Base-by-base conservation (phyloP, 805 yeast species). In the Candida pseudoglaebosa region DNA sequence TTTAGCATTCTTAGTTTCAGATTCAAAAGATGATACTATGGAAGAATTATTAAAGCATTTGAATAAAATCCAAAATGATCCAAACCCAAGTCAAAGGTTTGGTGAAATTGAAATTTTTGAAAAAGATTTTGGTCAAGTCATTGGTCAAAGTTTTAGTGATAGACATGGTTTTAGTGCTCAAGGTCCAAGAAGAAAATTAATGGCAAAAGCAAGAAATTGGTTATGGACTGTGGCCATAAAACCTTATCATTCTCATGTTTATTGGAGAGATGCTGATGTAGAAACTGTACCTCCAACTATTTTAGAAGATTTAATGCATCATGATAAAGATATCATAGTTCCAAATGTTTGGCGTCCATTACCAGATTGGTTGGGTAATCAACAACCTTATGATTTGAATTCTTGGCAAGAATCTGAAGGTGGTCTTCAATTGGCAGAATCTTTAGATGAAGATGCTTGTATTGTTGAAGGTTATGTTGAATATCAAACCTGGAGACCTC, bases 201-300 rank as follows among this genome's bases (percentile, higher is more conserved):
- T 91, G 98, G 98, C 95, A 4, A 73, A 89, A 42, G 97, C 97
- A 4, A 74, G 98, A 59, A 91, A 91, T 61, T 91, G 98, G 98
- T 67, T 91, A 31, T 77, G 89, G 56, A 69, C 91, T 1, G 88
- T 84, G 5, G 95, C 96, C 1, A 61, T 91, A 36, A 82, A 81
- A 58, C 97, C 98, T 1, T 81, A 91, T 58, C 98, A 91, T 58
- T 80, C 95, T 5, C 89, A 90, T 84, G 96, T 91, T 5, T 89
- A 90, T 60, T 91, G 98, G 98, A 73, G 98, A 62, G 98, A 91
- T 66, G 96, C 93, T 9, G 98, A 91, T 61, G 95, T 91, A n/a
- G 96, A 90, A 58, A 81, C 90, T 0, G 79, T 84, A 21, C 95
- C 96, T 4, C 73, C 81, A 1, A 82, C 96, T 1, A 78, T 90